A percentile compares a stretch with the other conserved stretches of the same genome.
These are phyloP conservation scores for Annulohypoxylon moriforme DNA, from an alignment of 495 filamentous ascomycete genomes.

Conservation along the genomic window DNA sequence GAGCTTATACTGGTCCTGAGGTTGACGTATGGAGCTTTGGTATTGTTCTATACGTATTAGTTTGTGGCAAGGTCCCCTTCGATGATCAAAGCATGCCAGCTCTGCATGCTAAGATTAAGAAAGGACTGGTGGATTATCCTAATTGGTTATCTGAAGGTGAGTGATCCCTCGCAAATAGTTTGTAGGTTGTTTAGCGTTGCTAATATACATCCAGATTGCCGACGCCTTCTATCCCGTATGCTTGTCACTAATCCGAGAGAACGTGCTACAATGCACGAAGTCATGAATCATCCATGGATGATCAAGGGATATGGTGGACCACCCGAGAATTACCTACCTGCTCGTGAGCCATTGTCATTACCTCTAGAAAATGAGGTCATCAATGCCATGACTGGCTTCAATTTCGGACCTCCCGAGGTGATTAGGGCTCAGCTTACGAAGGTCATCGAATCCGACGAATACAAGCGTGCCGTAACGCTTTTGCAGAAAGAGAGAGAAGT, in stretches of 20 bases:
- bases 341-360: constrained; percentile 83
- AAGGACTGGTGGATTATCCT: constrained; percentile 94
- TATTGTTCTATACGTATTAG: constrained; percentile 97
- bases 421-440: constrained; percentile 85
- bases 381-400: constrained; percentile 96
- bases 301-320: constrained; percentile 87
- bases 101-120: constrained; percentile 98
- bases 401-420: constrained; percentile 88
- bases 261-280: constrained; percentile 86
- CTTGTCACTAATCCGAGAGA: constrained; percentile 93
- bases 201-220: constrained; percentile 76
- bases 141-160: constrained; percentile 88
- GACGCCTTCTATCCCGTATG: constrained; percentile 94
- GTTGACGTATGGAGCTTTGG: constrained; percentile 99
- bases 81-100: constrained; percentile 99
- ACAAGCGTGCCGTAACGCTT: constrained; percentile 79
- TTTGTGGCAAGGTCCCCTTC: constrained; percentile 98
- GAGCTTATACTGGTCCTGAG: constrained; percentile 94
- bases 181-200: constrained; percentile 24
- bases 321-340: constrained; percentile 90
- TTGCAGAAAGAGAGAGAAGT: constrained; percentile 71
- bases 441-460: constrained; percentile 89
- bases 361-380: constrained; percentile 87
- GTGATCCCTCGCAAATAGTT: constrained; percentile 40
- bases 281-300: constrained; percentile 98